Percentiles rank a stretch among this genome's conserved stretches.
Conservation (phyloP, 192 early-diverging fungal species). For the Coemansia sp. region DNA sequence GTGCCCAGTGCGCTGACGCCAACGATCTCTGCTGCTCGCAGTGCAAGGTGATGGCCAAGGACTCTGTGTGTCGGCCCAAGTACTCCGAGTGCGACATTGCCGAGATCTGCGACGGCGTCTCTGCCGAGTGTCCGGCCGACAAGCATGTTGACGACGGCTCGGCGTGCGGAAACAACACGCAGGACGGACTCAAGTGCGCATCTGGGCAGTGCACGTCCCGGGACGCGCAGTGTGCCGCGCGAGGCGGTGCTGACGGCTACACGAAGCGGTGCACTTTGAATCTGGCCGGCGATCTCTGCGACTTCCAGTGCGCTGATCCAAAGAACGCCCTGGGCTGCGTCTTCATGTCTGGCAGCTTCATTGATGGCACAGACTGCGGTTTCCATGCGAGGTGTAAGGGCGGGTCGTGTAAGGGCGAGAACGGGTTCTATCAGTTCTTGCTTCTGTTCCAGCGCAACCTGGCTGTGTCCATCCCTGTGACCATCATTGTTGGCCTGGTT, state of each 20-base stretch:
- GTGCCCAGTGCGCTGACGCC: slow-evolving; percentile 75
- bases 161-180: slow-evolving; percentile 55
- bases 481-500: slow-evolving; percentile 44
- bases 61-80: slow-evolving; percentile 69
- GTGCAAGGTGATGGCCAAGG: slow-evolving; percentile 63
- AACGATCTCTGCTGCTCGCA: slow-evolving; percentile 83
- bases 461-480: slow-evolving; percentile 54
- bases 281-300: slow-evolving; percentile 59
- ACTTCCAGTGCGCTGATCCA: slow-evolving; percentile 65
- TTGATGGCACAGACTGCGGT: slow-evolving; percentile 72
- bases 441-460: slow-evolving; percentile 57
- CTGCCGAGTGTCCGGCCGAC: slow-evolving; percentile 71
- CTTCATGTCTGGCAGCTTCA: slow-evolving; percentile 63
- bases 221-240: slow-evolving; percentile 66
- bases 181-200: slow-evolving; percentile 57
- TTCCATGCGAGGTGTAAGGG: slow-evolving; percentile 55
- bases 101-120: slow-evolving; percentile 75
- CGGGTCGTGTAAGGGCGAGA: slow-evolving; percentile 65
- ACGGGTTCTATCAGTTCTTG: slow-evolving; percentile 55
- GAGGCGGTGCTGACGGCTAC: slow-evolving; percentile 57
- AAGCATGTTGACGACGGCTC: slow-evolving; percentile 64
- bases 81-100: slow-evolving; percentile 77
- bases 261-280: slow-evolving; percentile 58
- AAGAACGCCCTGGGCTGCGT: slow-evolving; percentile 47
- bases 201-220: slow-evolving; percentile 73